Evolutionary conservation across 2,329 filamentous ascomycete species (phyloP).

Genomic region (Microdochium trichocladiopsis): DNA sequence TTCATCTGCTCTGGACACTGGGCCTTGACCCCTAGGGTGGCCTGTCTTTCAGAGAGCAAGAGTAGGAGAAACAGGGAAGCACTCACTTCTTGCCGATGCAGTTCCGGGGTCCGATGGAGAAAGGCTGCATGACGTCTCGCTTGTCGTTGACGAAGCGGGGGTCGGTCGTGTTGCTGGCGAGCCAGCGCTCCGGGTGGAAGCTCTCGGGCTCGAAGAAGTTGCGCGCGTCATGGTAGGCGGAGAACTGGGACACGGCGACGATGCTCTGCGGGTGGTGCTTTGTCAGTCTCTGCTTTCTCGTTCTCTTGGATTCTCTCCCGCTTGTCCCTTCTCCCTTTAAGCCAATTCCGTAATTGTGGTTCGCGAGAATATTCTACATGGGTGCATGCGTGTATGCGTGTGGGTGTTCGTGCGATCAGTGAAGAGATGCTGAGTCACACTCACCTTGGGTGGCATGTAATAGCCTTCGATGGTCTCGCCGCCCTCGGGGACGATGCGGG

Average conservation of each 20-base stretch:
- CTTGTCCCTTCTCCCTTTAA: background rate
- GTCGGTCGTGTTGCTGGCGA: conserved; percentile 11
- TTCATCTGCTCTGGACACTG: background rate
- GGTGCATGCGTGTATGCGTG: background rate
- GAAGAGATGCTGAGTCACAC: background rate
- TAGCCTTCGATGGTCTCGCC: background rate
- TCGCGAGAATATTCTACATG: background rate
- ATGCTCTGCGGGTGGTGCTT: background rate
- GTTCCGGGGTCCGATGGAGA: conserved; percentile 39
- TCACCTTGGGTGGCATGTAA: background rate
- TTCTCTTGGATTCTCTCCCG: background rate
- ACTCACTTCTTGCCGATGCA: conserved; percentile 43
- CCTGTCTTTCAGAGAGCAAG: background rate
- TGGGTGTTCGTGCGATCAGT: background rate
- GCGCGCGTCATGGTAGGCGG: conserved; percentile 1
- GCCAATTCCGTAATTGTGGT: background rate
- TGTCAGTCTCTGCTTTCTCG: background rate
- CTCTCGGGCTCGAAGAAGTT: conserved; percentile 2
- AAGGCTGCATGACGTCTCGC: conserved; percentile 36
- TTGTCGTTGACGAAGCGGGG: conserved; percentile 31
- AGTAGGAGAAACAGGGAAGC: background rate
- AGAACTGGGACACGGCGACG: conserved; percentile 3
- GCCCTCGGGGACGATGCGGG: background rate
- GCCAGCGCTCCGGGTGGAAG: conserved; percentile 4
- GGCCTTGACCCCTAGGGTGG: background rate